Conservation (phyloP, 1,284 basidiomycete species). For the Cutaneotrichosporon cutaneum region DNA sequence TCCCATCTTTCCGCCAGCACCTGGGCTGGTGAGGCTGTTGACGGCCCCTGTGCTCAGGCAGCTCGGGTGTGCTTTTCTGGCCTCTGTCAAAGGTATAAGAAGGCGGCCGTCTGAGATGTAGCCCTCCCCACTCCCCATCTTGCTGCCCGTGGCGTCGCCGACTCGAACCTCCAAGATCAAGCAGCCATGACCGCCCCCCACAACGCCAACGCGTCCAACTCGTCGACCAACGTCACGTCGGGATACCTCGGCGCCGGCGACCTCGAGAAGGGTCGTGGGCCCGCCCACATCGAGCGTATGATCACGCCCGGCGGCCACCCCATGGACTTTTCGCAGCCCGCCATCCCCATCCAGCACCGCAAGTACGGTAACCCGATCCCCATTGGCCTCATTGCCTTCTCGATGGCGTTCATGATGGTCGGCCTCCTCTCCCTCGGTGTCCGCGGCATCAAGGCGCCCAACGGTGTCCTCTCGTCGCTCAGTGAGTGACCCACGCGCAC, state of each 20-base stretch:
- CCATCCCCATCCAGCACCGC: conserved; percentile 28
- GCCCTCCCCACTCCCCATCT: neutral
- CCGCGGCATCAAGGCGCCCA: conserved; percentile 19
- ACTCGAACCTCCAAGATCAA: too few relatives aligned
- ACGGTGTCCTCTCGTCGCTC: conserved; percentile 17
- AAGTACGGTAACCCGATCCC: conserved; percentile 29
- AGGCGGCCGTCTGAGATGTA: neutral
- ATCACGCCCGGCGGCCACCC: conserved; percentile 30
- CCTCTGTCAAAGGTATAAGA: neutral
- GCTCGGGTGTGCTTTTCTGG: neutral
- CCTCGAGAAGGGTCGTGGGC: conserved; percentile 23
- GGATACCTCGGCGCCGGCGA: conserved; percentile 24
- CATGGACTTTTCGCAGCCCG: conserved; percentile 29
- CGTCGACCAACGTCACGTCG: neutral
- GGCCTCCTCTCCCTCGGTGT: conserved; percentile 21
- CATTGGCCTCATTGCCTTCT: conserved; percentile 21
- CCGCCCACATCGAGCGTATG: conserved; percentile 17
- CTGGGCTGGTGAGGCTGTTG: neutral
- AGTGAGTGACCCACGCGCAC: too few relatives aligned
- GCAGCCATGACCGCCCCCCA: neutral
- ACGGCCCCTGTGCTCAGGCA: neutral
- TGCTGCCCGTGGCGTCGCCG: too few relatives aligned
- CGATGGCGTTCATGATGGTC: conserved; percentile 14
- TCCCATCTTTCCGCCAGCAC: neutral
- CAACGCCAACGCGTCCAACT: conserved; percentile 5